phyloP scores from a whole-genome alignment of 2,329 filamentous ascomycete genomes.

The Colletotrichum euphorbiae region DNA sequence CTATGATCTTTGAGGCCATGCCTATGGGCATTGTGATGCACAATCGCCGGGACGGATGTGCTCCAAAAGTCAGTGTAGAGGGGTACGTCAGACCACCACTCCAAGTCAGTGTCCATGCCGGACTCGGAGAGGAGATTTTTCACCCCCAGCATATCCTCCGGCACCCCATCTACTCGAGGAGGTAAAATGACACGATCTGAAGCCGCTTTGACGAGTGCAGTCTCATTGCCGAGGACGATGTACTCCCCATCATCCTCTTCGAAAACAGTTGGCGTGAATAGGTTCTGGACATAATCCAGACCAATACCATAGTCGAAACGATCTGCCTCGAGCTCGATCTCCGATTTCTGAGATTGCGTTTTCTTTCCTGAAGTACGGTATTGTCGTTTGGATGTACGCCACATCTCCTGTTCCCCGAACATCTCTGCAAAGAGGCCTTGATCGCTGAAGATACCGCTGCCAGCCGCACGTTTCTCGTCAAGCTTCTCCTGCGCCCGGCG shows the following conservation, averaged over 20 bases:
- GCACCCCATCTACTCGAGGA: constrained; percentile 42
- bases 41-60: constrained; percentile 40
- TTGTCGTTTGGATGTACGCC: constrained; percentile 17
- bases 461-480: constrained; percentile 38
- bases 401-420: constrained; percentile 46
- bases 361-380: not conserved
- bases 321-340: not conserved
- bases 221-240: constrained; percentile 40
- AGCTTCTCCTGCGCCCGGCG: constrained; percentile 43
- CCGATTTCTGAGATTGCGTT: not conserved
- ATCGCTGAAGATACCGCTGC: constrained; percentile 44
- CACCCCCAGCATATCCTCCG: constrained; percentile 41
- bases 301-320: constrained; percentile 45
- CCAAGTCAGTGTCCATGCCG: not conserved
- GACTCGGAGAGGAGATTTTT: constrained; percentile 3
- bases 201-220: constrained; percentile 40
- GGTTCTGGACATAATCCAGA: constrained; percentile 46
- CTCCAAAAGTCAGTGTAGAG: constrained; percentile 44
- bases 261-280: constrained; percentile 47
- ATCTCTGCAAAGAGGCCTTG: constrained; percentile 49
- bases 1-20: constrained; percentile 42
- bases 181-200: constrained; percentile 42
- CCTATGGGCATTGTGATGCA: constrained; percentile 44
- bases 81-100: constrained; percentile 31
- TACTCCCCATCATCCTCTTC: constrained; percentile 45